These are phyloP conservation scores for Trametopsis cervina DNA, from an alignment of 768 basidiomycete species.

Conservation along the genomic window DNA sequence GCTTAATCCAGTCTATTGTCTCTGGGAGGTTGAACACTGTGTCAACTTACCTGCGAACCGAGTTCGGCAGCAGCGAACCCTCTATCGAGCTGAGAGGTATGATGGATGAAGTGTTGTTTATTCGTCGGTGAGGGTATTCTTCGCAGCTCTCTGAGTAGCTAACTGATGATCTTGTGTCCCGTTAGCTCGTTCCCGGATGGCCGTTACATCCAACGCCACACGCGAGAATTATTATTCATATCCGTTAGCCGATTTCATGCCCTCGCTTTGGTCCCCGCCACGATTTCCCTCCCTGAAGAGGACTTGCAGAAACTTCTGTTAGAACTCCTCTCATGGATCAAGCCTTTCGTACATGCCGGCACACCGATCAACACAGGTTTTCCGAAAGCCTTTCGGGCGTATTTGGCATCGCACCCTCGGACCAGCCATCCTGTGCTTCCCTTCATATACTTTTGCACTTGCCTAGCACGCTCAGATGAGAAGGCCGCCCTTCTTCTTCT, in stretches of 20 bases:
- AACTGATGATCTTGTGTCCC: neutral
- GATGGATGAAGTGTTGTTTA: slow-evolving; percentile 2
- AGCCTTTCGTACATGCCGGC: slow-evolving; percentile 1
- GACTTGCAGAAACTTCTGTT: neutral
- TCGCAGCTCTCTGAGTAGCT: neutral
- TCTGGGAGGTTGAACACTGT: slow-evolving; percentile 3
- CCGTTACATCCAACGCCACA: slow-evolving; percentile 2
- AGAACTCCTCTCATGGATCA: slow-evolving; percentile 1
- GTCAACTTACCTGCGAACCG: neutral
- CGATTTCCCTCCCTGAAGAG: neutral
- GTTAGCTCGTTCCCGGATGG: neutral
- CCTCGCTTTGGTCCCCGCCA: neutral
- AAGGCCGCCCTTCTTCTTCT: slow-evolving; percentile 1
- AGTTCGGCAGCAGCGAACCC: neutral
- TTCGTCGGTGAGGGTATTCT: neutral
- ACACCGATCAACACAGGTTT: neutral
- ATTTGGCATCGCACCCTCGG: slow-evolving; percentile 1
- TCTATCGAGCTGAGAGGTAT: slow-evolving; percentile 2
- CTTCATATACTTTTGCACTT: neutral
- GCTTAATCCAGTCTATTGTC: slow-evolving; percentile 1
- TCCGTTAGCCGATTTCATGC: slow-evolving; percentile 3
- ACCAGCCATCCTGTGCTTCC: slow-evolving; percentile 2
- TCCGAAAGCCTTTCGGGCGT: slow-evolving; percentile 5
- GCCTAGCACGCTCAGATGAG: neutral
- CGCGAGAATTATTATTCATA: slow-evolving; percentile 3